These are phyloP conservation scores for Baorangia bicolor DNA, from an alignment of 768 basidiomycete genomes.

Conservation along the genomic window DNA sequence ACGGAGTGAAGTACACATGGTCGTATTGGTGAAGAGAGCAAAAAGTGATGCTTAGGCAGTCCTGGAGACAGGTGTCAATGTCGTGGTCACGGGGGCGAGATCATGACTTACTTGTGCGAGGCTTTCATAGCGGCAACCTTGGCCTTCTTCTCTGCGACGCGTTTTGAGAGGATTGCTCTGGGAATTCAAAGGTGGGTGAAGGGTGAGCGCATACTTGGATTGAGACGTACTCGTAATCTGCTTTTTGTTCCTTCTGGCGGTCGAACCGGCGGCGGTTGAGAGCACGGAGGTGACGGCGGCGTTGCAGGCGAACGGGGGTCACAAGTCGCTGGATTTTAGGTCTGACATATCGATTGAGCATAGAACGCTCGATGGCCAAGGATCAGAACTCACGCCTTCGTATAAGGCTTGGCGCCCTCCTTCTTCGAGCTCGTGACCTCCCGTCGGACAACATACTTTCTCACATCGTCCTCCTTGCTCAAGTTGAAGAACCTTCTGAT, in stretches of 20 bases:
- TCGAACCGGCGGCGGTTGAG: conserved; percentile 88
- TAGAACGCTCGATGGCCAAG: neutral
- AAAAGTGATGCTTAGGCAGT: conserved; percentile 16
- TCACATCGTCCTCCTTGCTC: conserved; percentile 96
- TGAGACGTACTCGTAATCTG: conserved; percentile 79
- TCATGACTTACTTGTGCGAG: conserved; percentile 60
- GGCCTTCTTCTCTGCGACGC: conserved; percentile 90
- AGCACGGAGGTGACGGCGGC: conserved; percentile 87
- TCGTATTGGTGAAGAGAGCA: conserved; percentile 1
- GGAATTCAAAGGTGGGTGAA: neutral
- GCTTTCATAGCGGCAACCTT: conserved; percentile 88
- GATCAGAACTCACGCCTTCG: conserved; percentile 78
- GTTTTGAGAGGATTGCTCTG: conserved; percentile 79
- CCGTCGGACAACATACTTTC: conserved; percentile 93
- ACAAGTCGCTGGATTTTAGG: conserved; percentile 98
- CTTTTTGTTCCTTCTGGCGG: conserved; percentile 92
- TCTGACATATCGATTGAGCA: conserved; percentile 38
- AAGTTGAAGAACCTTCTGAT: conserved; percentile 98
- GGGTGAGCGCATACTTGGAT: neutral
- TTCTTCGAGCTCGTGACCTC: conserved; percentile 92
- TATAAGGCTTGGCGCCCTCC: conserved; percentile 87
- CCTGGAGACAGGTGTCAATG: conserved; percentile 6
- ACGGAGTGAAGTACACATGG: conserved; percentile 16
- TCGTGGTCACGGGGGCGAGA: neutral
- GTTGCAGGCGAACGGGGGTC: conserved; percentile 93